Percentiles rank a stretch among this genome's conserved stretches.
These are phyloP conservation scores for Pythium dissotocum DNA, from an alignment of 352 stramenopile genomes.

Conservation along the genomic window DNA sequence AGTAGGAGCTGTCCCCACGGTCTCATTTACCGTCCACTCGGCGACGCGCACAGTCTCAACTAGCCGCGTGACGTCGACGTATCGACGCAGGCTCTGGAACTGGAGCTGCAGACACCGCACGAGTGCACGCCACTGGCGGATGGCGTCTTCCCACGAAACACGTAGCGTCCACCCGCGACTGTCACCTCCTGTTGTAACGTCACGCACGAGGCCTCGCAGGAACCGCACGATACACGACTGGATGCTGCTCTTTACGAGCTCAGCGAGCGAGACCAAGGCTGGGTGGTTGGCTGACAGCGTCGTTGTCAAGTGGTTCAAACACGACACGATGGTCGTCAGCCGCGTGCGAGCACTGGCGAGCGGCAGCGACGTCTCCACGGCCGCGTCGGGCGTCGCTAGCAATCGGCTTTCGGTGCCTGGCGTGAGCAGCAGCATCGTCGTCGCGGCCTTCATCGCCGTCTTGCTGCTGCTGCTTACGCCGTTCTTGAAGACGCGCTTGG, in stretches of 20 bases:
- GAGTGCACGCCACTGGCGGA: slow-evolving; percentile 20
- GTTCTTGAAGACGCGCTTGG: slow-evolving; percentile 17
- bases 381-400: slow-evolving; percentile 15
- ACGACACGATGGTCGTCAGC: slow-evolving; percentile 7
- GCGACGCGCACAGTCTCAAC: not conserved
- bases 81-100: slow-evolving; percentile 14
- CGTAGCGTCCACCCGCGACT: slow-evolving; percentile 4
- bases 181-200: not conserved
- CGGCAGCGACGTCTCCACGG: slow-evolving; percentile 6
- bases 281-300: not conserved
- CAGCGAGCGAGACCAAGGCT: not conserved
- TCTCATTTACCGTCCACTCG: slow-evolving; percentile 5
- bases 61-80: not conserved
- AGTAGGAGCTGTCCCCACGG: not conserved
- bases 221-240: slow-evolving; percentile 25
- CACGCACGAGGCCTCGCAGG: slow-evolving; percentile 24
- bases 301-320: slow-evolving; percentile 2
- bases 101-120: slow-evolving; percentile 19
- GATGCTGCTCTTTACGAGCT: slow-evolving; percentile 27
- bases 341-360: slow-evolving; percentile 2
- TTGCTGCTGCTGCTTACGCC: slow-evolving; percentile 22
- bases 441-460: slow-evolving; percentile 17
- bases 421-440: slow-evolving; percentile 25
- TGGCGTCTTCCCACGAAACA: slow-evolving; percentile 15
- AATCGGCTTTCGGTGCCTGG: slow-evolving; percentile 28